phyloP scores from a whole-genome alignment of 2,329 filamentous ascomycete species.

The Neofusicoccum umdonicola region DNA sequence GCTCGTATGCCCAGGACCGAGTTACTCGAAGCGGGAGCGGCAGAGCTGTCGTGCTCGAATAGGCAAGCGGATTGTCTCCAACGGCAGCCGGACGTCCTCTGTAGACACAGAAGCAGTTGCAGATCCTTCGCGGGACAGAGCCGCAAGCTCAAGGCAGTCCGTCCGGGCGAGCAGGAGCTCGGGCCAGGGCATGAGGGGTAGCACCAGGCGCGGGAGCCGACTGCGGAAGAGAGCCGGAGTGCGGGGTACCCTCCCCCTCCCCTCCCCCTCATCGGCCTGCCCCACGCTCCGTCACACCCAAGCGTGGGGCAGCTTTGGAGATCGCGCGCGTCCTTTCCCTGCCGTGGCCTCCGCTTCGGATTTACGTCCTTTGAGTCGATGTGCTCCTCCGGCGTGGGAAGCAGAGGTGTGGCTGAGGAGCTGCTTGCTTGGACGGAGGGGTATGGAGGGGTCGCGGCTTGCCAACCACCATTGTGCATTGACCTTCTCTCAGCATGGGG shows the following conservation, averaged over 20 bases:
- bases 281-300: neutral
- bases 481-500: no score
- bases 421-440: neutral
- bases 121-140: no score
- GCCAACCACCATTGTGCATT: no score
- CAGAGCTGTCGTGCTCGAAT: neutral
- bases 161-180: neutral
- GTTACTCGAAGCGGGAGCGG: neutral
- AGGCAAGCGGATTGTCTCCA: neutral
- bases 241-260: neutral
- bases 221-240: neutral
- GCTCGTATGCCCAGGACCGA: neutral
- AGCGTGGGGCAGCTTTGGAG: neutral
- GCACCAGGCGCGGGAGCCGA: neutral
- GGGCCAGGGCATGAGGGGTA: slow-evolving; percentile 4
- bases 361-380: neutral
- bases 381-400: neutral
- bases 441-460: neutral
- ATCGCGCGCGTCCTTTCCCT: neutral
- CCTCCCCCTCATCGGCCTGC: neutral
- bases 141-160: no score
- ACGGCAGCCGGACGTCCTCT: neutral
- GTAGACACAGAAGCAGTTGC: neutral
- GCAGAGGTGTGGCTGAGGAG: neutral
- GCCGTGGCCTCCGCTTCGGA: neutral